A percentile compares a stretch with the other conserved stretches of the same genome.
phyloP scores from a whole-genome alignment of 305 asterid species.

The Solanum hybrid region DNA sequence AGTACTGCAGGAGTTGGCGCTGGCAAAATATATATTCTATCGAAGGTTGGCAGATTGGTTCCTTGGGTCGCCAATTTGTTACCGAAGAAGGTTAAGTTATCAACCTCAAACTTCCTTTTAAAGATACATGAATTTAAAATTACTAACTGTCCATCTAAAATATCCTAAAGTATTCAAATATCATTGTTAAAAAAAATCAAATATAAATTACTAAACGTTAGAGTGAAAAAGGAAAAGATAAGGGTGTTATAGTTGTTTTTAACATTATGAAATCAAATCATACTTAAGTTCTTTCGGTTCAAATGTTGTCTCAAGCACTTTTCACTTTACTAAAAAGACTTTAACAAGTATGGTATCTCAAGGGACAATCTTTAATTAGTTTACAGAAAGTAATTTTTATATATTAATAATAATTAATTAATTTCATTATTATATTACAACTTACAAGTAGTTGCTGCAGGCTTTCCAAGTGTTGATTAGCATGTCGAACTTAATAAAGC shows the following conservation, averaged over 20 bases:
- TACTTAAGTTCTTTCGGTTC: not conserved
- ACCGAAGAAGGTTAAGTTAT: too few relatives aligned
- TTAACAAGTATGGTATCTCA: constrained; percentile 1
- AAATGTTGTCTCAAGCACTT: not conserved
- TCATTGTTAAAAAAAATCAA: not conserved
- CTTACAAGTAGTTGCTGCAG: not conserved
- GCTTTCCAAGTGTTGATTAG: not conserved
- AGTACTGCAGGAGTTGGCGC: too few relatives aligned
- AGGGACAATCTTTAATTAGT: not conserved
- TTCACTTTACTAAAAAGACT: not conserved
- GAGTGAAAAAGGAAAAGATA: not conserved
- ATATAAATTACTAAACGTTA: not conserved
- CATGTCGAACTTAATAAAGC: not conserved
- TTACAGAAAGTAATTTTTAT: not conserved
- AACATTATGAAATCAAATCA: not conserved
- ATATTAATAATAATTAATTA: not conserved
- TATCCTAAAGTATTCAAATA: not conserved
- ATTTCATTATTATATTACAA: not conserved
- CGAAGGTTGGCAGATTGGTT: too few relatives aligned
- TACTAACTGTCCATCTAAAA: too few relatives aligned
- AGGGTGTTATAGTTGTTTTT: not conserved
- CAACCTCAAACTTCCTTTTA: not conserved
- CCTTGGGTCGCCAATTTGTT: too few relatives aligned
- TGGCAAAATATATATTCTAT: too few relatives aligned
- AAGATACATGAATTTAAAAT: too few relatives aligned